phyloP scores from a whole-genome alignment of 106 monocot genomes.

The Allium fistulosum region DNA sequence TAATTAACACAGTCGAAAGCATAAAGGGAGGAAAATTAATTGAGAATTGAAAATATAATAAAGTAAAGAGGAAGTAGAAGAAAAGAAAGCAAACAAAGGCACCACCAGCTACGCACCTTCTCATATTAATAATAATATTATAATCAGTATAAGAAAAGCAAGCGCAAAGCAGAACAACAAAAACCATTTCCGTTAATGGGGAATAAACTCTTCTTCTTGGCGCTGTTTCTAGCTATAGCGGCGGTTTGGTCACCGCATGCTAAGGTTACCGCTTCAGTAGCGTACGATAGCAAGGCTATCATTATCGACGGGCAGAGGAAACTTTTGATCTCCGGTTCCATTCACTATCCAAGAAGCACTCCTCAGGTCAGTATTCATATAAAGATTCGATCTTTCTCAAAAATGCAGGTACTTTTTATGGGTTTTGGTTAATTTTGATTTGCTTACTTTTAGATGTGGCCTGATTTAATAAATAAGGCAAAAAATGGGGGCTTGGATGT shows the following conservation, averaged over 20 bases:
- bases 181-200: not conserved
- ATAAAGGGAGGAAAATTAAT: no score
- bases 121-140: no score
- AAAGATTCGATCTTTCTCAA: not conserved
- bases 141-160: not conserved
- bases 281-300: constrained; percentile 28
- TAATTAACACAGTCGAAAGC: no score
- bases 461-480: constrained; percentile 46
- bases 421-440: not conserved
- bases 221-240: not conserved
- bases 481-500: constrained; percentile 66
- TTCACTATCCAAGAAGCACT: constrained; percentile 44
- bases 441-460: constrained; percentile 39
- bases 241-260: not conserved
- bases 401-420: constrained; percentile 1
- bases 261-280: constrained; percentile 14
- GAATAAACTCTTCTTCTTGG: not conserved
- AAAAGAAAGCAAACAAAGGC: no score
- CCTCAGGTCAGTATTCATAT: constrained; percentile 16
- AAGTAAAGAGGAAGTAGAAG: no score
- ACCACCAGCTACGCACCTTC: no score
- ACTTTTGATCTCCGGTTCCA: constrained; percentile 38
- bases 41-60: no score
- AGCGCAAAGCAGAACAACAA: not conserved
- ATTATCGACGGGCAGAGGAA: constrained; percentile 29